Conservation (phyloP, 306 rosid genomes). For the Cicer judaicum region DNA sequence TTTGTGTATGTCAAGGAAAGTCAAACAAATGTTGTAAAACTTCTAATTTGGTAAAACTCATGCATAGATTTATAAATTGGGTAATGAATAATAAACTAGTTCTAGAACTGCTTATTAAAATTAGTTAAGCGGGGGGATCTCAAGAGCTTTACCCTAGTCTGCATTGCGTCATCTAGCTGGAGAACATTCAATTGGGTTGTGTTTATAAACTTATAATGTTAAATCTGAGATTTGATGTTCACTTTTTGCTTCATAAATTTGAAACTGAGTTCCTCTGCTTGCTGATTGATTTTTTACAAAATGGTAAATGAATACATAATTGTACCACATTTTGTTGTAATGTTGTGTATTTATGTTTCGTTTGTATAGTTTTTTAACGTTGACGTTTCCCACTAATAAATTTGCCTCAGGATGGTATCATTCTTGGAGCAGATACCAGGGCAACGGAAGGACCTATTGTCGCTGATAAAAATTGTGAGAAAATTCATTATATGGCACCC, state of each 20-base stretch:
- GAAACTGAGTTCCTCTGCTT: not conserved
- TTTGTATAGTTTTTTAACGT: conserved; percentile 30
- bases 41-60: not conserved
- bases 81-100: not conserved
- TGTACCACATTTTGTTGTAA: too few species aligned
- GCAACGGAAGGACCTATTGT: conserved; percentile 97
- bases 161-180: conserved; percentile 8
- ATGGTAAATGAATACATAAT: too few species aligned
- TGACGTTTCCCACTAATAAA: not conserved
- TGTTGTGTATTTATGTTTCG: not conserved
- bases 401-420: conserved; percentile 79
- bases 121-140: not conserved
- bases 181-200: not conserved
- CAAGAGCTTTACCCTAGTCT: conserved; percentile 5
- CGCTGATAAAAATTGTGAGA: conserved; percentile 92
- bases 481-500: conserved; percentile 97
- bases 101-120: not conserved
- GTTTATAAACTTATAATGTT: conserved; percentile 13
- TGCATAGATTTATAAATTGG: conserved; percentile 1
- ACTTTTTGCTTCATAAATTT: not conserved
- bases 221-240: not conserved
- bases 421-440: conserved; percentile 98
- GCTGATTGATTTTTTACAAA: not conserved
- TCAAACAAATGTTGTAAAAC: not conserved
- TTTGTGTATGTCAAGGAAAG: not conserved